phyloP scores from a whole-genome alignment of 768 basidiomycete genomes.

The Calocybe cyanea region DNA sequence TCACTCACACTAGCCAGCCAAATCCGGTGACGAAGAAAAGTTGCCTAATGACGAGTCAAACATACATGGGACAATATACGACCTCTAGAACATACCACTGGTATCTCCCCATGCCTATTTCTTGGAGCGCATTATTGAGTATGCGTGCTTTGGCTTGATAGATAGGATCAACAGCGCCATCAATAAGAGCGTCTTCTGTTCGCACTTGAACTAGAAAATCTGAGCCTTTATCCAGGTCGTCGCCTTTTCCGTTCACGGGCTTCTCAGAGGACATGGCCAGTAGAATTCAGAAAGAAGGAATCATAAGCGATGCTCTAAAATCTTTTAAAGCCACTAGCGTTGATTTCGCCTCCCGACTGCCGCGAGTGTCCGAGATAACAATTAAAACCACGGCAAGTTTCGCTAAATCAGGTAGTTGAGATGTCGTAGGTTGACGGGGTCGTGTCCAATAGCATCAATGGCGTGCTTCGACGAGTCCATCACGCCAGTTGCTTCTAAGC shows the following conservation, averaged over 20 bases:
- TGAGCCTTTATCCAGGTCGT: not conserved
- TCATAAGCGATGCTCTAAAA: too few species aligned
- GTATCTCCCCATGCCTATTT: constrained; percentile 71
- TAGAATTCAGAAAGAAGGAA: too few species aligned
- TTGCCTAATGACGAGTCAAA: constrained; percentile 39
- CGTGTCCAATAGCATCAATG: too few species aligned
- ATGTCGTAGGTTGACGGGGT: too few species aligned
- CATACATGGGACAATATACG: not conserved
- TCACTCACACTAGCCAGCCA: constrained; percentile 69
- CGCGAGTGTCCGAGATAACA: too few species aligned
- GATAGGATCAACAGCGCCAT: constrained; percentile 42
- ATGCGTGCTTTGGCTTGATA: constrained; percentile 57
- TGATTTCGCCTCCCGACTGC: too few species aligned
- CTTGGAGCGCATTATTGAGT: constrained; percentile 57
- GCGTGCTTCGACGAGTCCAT: too few species aligned
- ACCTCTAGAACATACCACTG: constrained; percentile 35
- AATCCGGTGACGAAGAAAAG: constrained; percentile 69
- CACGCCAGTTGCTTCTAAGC: too few species aligned
- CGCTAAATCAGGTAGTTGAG: too few species aligned
- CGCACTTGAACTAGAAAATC: not conserved
- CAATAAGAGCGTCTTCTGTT: constrained; percentile 13
- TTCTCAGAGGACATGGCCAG: constrained; percentile 9
- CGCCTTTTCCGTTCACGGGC: not conserved
- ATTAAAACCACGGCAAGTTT: too few species aligned
- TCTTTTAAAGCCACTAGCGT: too few species aligned